Evolutionary conservation across 1,284 basidiomycete genomes (phyloP).

Genomic region (Heliocybe sulcata): DNA sequence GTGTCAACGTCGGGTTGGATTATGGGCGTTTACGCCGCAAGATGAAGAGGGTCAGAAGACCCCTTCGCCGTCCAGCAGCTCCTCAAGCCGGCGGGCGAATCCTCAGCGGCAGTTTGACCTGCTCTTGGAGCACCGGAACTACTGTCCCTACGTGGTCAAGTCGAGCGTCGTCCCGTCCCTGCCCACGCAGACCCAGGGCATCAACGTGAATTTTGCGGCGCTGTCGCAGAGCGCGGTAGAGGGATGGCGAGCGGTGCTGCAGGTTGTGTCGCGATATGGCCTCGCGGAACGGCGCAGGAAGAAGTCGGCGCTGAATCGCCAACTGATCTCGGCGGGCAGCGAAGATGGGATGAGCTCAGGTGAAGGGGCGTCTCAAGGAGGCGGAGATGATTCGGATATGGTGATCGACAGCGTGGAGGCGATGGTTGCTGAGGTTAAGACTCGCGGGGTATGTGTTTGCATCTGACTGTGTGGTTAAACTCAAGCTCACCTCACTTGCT

Average conservation of each 20-base stretch:
- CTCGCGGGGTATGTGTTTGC: constrained; percentile 31
- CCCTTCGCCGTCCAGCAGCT: background rate
- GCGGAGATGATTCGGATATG: constrained; percentile 18
- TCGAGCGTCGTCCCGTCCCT: constrained; percentile 60
- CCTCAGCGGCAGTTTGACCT: constrained; percentile 59
- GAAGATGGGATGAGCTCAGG: constrained; percentile 4
- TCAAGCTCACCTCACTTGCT: background rate
- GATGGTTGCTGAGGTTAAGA: constrained; percentile 70
- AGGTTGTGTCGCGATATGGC: constrained; percentile 56
- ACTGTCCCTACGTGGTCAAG: constrained; percentile 72
- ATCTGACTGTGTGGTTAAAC: background rate
- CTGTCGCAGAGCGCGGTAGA: constrained; percentile 38
- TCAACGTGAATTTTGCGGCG: constrained; percentile 5
- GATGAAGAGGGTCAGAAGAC: constrained; percentile 4
- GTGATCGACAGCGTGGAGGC: constrained; percentile 55
- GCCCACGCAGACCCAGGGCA: constrained; percentile 20
- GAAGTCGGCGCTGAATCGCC: constrained; percentile 12
- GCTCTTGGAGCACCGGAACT: constrained; percentile 71
- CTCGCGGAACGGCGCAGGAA: constrained; percentile 48
- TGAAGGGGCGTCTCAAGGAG: background rate
- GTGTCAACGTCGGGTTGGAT: constrained; percentile 68
- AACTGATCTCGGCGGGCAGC: constrained; percentile 5
- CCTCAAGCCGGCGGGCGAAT: constrained; percentile 9
- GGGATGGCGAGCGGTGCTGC: constrained; percentile 71
- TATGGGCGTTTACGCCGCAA: constrained; percentile 59